These are phyloP conservation scores for Pezicula rhizophila DNA, from an alignment of 2,329 filamentous ascomycete species.

Conservation along the genomic window DNA sequence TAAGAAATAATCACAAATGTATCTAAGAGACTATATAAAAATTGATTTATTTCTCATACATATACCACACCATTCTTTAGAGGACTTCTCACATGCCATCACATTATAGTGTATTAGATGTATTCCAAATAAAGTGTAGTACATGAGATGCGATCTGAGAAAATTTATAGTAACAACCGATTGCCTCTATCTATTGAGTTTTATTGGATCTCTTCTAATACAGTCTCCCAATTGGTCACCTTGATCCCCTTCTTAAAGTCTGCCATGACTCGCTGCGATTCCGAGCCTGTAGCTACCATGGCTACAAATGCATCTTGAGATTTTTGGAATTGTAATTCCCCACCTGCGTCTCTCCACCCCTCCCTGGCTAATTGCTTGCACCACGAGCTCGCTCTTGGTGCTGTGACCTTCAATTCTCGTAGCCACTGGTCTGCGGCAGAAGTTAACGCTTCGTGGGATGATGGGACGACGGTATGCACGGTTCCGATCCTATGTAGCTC, in stretches of 20 bases:
- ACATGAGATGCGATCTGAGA: too few relatives aligned
- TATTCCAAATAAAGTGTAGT: too few relatives aligned
- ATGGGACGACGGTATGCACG: conserved; percentile 20
- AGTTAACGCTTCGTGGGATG: conserved; percentile 9
- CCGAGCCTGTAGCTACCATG: conserved; percentile 4
- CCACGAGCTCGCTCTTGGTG: conserved; percentile 27
- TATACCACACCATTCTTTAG: too few relatives aligned
- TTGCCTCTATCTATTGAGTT: not conserved
- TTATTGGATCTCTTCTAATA: not conserved
- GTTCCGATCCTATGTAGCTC: conserved; percentile 24
- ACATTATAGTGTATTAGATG: too few relatives aligned
- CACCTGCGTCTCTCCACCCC: conserved; percentile 18
- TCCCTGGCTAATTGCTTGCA: conserved; percentile 29
- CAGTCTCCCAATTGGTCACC: conserved; percentile 4
- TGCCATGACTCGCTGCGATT: not conserved
- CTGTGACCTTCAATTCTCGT: conserved; percentile 16
- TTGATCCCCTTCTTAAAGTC: conserved; percentile 2
- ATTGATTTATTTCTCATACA: too few relatives aligned
- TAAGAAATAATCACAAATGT: too few relatives aligned
- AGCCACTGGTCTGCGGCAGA: conserved; percentile 22
- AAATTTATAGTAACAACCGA: not conserved
- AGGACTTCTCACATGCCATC: too few relatives aligned
- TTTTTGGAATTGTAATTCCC: conserved; percentile 1
- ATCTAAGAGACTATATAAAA: too few relatives aligned
- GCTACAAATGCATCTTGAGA: not conserved